These are phyloP conservation scores for Rehmannia glutinosa DNA, from an alignment of 257 asterid species.

Conservation along the genomic window DNA sequence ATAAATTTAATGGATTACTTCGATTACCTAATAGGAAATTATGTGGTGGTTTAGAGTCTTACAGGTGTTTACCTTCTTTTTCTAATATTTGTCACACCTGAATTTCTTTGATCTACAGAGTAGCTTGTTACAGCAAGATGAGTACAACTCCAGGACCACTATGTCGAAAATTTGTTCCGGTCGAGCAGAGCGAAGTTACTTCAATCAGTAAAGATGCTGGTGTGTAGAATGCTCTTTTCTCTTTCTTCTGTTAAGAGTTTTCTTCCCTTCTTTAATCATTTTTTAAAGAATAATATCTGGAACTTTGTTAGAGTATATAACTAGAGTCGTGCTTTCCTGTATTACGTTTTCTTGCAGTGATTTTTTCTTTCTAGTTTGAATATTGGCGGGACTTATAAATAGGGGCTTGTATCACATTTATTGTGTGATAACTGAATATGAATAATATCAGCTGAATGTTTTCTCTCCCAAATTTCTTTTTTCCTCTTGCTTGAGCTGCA, in stretches of 20 bases:
- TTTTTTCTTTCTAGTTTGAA: no score
- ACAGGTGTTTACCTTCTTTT: neutral
- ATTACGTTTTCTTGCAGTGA: no score
- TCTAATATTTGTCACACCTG: neutral
- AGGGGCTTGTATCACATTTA: no score
- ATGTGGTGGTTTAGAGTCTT: neutral
- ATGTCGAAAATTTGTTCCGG: slow-evolving; percentile 69
- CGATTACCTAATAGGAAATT: neutral
- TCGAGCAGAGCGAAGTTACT: slow-evolving; percentile 55
- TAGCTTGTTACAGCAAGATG: slow-evolving; percentile 53
- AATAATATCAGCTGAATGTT: no score
- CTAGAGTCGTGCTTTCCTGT: no score
- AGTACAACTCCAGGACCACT: slow-evolving; percentile 48
- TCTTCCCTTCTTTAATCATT: neutral
- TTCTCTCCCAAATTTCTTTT: no score
- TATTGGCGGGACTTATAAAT: no score
- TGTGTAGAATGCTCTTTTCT: no score
- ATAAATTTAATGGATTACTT: neutral
- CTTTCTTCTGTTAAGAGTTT: no score
- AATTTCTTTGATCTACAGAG: slow-evolving; percentile 30
- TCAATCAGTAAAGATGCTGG: slow-evolving; percentile 60
- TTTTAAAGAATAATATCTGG: neutral
- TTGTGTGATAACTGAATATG: no score
- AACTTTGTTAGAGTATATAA: no score
- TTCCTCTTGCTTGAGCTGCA: no score